Percentiles rank a stretch among this genome's conserved stretches.
These are phyloP conservation scores for Xerocomellus dryophilus DNA, from an alignment of 768 basidiomycete genomes.

Conservation along the genomic window DNA sequence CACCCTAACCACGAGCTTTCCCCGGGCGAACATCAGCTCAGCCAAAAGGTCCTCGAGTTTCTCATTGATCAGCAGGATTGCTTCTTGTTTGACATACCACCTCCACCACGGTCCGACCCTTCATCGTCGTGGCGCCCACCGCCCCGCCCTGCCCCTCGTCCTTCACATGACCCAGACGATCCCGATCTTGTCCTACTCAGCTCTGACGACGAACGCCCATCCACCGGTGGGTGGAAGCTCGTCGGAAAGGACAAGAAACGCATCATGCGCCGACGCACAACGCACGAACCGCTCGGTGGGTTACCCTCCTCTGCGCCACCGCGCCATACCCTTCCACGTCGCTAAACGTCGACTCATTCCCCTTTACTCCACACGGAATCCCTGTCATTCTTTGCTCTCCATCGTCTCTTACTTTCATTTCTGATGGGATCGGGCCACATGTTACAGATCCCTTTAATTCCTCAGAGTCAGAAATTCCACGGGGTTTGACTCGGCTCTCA, in stretches of 20 bases:
- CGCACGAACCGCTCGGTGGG: slow-evolving; percentile 42
- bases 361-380: slow-evolving; percentile 4
- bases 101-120: slow-evolving; percentile 48
- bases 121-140: slow-evolving; percentile 30
- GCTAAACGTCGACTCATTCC: slow-evolving; percentile 23
- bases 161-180: slow-evolving; percentile 36
- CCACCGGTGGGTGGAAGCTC: slow-evolving; percentile 53
- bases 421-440: slow-evolving; percentile 11
- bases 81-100: slow-evolving; percentile 87
- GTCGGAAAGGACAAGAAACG: slow-evolving; percentile 41
- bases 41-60: slow-evolving; percentile 90
- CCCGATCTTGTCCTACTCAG: slow-evolving; percentile 45
- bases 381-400: background rate
- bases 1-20: slow-evolving; percentile 85
- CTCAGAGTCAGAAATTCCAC: slow-evolving; percentile 21
- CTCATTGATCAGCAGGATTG: slow-evolving; percentile 94
- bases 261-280: slow-evolving; percentile 56
- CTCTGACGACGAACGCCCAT: slow-evolving; percentile 48
- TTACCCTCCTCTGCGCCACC: slow-evolving; percentile 33
- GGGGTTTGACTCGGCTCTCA: slow-evolving; percentile 39
- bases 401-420: slow-evolving; percentile 4
- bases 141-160: slow-evolving; percentile 4
- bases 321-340: slow-evolving; percentile 29
- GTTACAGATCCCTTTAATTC: slow-evolving; percentile 20
- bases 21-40: slow-evolving; percentile 81